Percentiles rank a stretch among this genome's conserved stretches.
Conservation (phyloP, 2,329 filamentous ascomycete genomes). For the Penicillium thymicola region DNA sequence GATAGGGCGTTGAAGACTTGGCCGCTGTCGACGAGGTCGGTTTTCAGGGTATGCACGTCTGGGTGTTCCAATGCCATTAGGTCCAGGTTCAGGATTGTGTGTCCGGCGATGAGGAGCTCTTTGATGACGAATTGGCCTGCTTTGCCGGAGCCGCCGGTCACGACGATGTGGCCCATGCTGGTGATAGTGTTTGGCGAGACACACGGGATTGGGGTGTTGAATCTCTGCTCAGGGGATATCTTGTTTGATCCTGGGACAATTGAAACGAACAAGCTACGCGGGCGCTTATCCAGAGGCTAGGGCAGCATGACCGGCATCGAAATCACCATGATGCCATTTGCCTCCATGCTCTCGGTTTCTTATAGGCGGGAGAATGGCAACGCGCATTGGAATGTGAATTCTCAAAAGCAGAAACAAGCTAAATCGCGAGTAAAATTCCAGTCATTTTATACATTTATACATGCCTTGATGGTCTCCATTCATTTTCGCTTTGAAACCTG, state of each 20-base stretch:
- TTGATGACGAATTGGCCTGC: slow-evolving; percentile 54
- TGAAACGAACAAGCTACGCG: not conserved
- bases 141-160: slow-evolving; percentile 57
- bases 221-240: not conserved
- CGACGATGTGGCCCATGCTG: slow-evolving; percentile 49
- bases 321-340: slow-evolving; percentile 23
- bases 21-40: slow-evolving; percentile 55
- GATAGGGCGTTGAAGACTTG: slow-evolving; percentile 57
- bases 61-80: slow-evolving; percentile 43
- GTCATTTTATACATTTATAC: not conserved
- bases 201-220: not conserved
- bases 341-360: not conserved
- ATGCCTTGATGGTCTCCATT: not conserved
- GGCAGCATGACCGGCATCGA: slow-evolving; percentile 4
- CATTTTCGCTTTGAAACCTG: slow-evolving; percentile 25
- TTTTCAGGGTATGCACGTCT: slow-evolving; percentile 53
- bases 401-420: not conserved
- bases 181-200: slow-evolving; percentile 28
- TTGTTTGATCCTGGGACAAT: not conserved
- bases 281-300: not conserved
- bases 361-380: not conserved
- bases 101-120: slow-evolving; percentile 50
- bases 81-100: slow-evolving; percentile 56
- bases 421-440: not conserved
- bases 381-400: not conserved